Conservation (phyloP, 176 grass and related monocot species). For the Puya raimondii region DNA sequence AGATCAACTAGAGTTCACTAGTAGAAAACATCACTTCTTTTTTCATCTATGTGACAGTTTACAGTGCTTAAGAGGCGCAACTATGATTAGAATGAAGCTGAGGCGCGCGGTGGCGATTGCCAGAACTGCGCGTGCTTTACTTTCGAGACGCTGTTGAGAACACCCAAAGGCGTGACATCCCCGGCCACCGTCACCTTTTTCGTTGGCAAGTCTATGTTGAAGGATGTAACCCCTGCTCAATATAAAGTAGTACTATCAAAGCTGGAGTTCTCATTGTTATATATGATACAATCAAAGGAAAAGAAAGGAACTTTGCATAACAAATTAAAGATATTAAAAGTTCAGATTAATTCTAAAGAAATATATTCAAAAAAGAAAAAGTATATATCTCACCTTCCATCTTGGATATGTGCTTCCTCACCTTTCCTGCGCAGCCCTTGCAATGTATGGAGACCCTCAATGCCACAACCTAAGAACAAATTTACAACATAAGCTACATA, state of each 20-base stretch:
- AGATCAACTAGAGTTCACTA: too few species aligned
- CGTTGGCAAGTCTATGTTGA: constrained; percentile 62
- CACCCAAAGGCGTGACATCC: constrained; percentile 70
- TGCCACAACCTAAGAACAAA: constrained; percentile 39
- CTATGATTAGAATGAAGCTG: constrained; percentile 33
- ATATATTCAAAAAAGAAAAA: constrained; percentile 4
- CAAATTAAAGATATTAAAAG: too few species aligned
- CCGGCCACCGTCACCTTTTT: constrained; percentile 93
- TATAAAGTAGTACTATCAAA: too few species aligned
- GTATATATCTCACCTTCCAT: constrained; percentile 46
- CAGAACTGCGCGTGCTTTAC: constrained; percentile 84
- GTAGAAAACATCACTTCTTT: too few species aligned
- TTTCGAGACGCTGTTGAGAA: constrained; percentile 81
- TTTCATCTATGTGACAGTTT: too few species aligned
- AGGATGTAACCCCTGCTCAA: constrained; percentile 53
- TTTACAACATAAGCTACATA: neutral
- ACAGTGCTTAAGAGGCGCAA: neutral
- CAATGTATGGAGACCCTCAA: constrained; percentile 76
- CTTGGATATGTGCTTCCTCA: constrained; percentile 87
- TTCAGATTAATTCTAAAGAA: neutral
- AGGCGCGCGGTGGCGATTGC: constrained; percentile 35
- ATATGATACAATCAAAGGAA: neutral
- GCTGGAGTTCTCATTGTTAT: neutral
- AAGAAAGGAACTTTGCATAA: too few species aligned
- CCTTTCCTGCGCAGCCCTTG: constrained; percentile 77